Base-by-base conservation (phyloP, 1,139 yeast genomes). In the Sugiyamaella xylanicola region DNA sequence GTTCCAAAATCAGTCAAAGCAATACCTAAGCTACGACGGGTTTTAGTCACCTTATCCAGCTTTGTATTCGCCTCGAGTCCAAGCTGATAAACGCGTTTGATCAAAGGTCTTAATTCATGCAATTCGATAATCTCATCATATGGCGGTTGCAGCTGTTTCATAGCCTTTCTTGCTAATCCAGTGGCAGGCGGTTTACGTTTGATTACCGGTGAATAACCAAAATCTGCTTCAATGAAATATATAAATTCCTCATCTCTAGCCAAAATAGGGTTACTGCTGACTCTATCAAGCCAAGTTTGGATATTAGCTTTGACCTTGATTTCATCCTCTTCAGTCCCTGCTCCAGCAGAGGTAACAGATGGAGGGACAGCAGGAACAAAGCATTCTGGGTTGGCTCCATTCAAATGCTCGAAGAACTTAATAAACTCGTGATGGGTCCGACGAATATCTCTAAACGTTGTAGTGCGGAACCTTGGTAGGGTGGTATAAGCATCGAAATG, bases 71-170 rank as follows among this genome's bases (percentile, higher is more conserved):
- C 73, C 51, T 83, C 86, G 59, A 80, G 83, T 4, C 86, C 74
- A 25, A 73, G 72, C 55, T 84, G 76, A 68, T 90, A 88, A n/a
- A 88, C 78, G 13, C 85, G 80, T 70, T 95, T 93, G 44, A 92
- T 85, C 64, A 86, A 67, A 0, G 99, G 99, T 58, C 99, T 77
- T 70, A 92, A 89, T 52, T 82, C 86, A 0, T 95, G 93, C 58
- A 93, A 78, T 58, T 86, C 95, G 41, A 80, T 78, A 51, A 84
- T 86, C 48, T 90, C 95, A 71, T 95, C 99, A 65, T 86, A 88
- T 0, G 99, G 99, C 0, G 95, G 89, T 27, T 89, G 86, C 55
- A 92, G 79, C 69, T 93, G 99, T 69, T 93, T 93, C 66, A 93
- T 78, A 1, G 98, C 92, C 68, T 87, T 88, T 51, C 99, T 81